phyloP scores from a whole-genome alignment of 228 moss, liverwort and hornwort species.

The Sphagnum fallax region DNA sequence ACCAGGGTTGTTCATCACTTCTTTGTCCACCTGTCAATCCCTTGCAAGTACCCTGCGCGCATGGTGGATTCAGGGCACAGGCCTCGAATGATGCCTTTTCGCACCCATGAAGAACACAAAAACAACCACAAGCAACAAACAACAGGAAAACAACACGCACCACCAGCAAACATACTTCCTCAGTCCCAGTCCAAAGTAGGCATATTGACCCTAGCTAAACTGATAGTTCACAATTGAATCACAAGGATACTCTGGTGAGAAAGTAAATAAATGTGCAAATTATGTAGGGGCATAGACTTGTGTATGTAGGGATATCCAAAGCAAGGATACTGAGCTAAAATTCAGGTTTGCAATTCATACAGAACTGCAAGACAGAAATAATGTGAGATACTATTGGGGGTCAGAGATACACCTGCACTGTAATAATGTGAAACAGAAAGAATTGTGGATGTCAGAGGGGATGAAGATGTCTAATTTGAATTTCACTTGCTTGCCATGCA shows the following conservation, averaged over 20 bases:
- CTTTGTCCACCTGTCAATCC: slow-evolving; percentile 48
- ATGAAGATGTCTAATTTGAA: too few relatives aligned
- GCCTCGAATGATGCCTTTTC: slow-evolving; percentile 43
- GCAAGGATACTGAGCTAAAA: too few relatives aligned
- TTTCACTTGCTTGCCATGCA: too few relatives aligned
- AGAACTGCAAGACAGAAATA: neutral
- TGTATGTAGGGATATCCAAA: neutral
- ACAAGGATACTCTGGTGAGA: neutral
- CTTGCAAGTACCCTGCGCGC: slow-evolving; percentile 44
- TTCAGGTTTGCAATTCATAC: neutral
- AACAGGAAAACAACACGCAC: slow-evolving; percentile 57
- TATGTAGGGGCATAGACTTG: neutral
- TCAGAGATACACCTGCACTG: too few relatives aligned
- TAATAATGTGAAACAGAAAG: too few relatives aligned
- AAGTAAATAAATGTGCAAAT: neutral
- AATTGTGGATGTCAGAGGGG: too few relatives aligned
- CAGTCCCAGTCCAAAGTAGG: slow-evolving; percentile 20
- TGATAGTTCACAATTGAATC: neutral
- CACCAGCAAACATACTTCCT: slow-evolving; percentile 50
- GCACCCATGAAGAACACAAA: slow-evolving; percentile 54
- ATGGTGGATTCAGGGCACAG: slow-evolving; percentile 34
- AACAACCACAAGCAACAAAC: slow-evolving; percentile 58
- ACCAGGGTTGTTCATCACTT: slow-evolving; percentile 40
- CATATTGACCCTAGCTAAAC: neutral
- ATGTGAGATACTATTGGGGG: neutral